Base-by-base conservation (phyloP, 2,329 filamentous ascomycete species). In the Colletotrichum shisoi region DNA sequence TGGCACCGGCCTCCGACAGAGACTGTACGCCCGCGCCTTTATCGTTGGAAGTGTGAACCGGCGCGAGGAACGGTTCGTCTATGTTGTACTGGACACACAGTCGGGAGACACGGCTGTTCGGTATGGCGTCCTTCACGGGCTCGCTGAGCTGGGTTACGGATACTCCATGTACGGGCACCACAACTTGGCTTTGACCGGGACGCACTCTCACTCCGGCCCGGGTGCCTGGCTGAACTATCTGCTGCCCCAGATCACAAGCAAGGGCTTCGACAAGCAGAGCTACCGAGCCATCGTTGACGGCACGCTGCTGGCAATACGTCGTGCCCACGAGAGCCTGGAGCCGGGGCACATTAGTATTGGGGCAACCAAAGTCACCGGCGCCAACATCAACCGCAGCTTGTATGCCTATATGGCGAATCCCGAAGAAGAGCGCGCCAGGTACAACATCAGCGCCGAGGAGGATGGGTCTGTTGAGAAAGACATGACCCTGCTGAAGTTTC, bases 181-280 rank as follows among this genome's bases (percentile, higher is more conserved):
- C 71, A 97, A 96, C 72, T 80, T 97, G 19, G 94, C 94, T n/a
- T 85, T 97, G 19, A 95, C 91, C 1, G 94, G 93, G 40, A 97
- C 94, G 0, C 94, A 97, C 76, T 94, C 91, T 2, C 94, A 97
- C 79, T 90, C 92, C 19, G 93, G 93, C 0, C 93, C 94, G 0
- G 94, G 92, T 4, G 94, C 91, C 17, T 97, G 93, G 93, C 83
- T 95, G 74, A 97, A 97, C 76, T 97, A 97, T 74, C 84, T 97
- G 11, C 82, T 97, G 15, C 94, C 93, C 11, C 93, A 97, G 74
- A 90, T 97, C 72, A 94, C 93, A 0, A 94, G 90, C 75, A 85
- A 90, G 68, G 94, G 94, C 0, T 97, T 97, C 73, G 86, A 93
- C 76, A 89, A 89, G 75, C 91, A 95, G 75, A 94, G 91, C 73